Percentiles rank a stretch among this genome's conserved stretches.
phyloP scores from a whole-genome alignment of 192 early-diverging fungal genomes.

The Podila verticillata region DNA sequence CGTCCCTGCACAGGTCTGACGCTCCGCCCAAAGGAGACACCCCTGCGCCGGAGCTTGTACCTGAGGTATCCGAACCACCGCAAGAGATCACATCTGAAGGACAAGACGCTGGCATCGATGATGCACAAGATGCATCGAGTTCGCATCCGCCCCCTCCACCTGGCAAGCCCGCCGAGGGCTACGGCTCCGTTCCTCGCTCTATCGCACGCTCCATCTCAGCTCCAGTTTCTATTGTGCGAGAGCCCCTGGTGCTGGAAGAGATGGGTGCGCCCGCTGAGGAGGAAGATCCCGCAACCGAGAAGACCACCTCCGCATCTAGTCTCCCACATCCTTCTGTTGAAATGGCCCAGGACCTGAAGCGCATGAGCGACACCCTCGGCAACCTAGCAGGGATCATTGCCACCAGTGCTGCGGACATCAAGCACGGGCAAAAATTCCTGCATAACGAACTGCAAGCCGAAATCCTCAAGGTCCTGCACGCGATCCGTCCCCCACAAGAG shows the following conservation, averaged over 20 bases:
- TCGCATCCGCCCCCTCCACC: not conserved
- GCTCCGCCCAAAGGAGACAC: no score
- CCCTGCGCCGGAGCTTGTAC: no score
- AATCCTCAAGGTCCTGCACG: slow-evolving; percentile 10
- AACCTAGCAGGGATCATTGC: not conserved
- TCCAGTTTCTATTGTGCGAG: not conserved
- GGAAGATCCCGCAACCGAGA: not conserved
- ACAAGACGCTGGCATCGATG: not conserved
- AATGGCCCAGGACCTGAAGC: slow-evolving; percentile 7
- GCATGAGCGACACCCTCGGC: slow-evolving; percentile 7
- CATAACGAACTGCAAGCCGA: not conserved
- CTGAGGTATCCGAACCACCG: no score
- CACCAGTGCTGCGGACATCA: not conserved
- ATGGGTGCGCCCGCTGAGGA: not conserved
- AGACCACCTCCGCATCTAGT: not conserved
- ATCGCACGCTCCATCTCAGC: not conserved
- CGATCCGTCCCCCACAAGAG: not conserved
- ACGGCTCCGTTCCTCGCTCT: not conserved
- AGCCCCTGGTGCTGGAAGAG: not conserved
- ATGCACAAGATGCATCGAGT: not conserved
- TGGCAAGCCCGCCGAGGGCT: not conserved
- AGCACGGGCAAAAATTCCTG: slow-evolving; percentile 9
- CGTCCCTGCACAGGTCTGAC: no score
- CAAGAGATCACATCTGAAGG: not conserved
- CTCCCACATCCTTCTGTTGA: not conserved